phyloP scores from a whole-genome alignment of 176 grass and related monocot genomes.

The Olyra latifolia region DNA sequence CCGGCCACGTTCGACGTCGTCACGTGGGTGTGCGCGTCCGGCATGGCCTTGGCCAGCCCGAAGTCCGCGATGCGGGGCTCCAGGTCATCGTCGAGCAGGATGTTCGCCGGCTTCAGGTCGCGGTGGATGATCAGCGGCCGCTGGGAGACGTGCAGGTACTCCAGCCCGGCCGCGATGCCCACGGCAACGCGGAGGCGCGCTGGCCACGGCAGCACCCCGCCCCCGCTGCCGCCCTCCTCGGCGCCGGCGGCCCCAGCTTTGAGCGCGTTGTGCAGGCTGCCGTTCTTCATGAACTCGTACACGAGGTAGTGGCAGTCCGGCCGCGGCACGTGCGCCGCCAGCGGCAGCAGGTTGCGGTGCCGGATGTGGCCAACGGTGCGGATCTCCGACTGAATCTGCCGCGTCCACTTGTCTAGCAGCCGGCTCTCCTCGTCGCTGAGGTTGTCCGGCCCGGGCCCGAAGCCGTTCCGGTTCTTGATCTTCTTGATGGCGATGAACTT shows the following conservation, averaged over 20 bases:
- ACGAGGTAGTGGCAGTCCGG: conserved; percentile 83
- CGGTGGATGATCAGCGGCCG: conserved; percentile 83
- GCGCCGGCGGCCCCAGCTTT: not conserved
- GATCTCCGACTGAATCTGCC: conserved; percentile 92
- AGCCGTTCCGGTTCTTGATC: conserved; percentile 38
- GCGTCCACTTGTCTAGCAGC: conserved; percentile 61
- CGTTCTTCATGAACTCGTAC: conserved; percentile 92
- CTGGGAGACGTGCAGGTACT: conserved; percentile 74
- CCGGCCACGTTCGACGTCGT: conserved; percentile 61
- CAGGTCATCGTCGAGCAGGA: conserved; percentile 82
- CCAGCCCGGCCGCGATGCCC: conserved; percentile 69
- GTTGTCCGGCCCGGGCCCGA: conserved; percentile 29
- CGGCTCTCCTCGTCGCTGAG: conserved; percentile 61
- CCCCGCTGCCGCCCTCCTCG: not conserved
- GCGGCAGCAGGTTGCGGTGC: conserved; percentile 78
- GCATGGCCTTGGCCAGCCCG: conserved; percentile 73
- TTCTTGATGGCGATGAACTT: conserved; percentile 76
- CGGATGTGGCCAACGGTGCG: conserved; percentile 75
- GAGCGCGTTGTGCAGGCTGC: conserved; percentile 64
- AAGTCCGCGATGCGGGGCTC: conserved; percentile 83
- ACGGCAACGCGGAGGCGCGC: conserved; percentile 55
- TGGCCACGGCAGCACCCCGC: conserved; percentile 45
- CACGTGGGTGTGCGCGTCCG: conserved; percentile 50
- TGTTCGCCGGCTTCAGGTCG: conserved; percentile 86
- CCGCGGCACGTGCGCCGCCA: conserved; percentile 65